Percentiles rank a stretch among this genome's conserved stretches.
These are phyloP conservation scores for Penicillium simplicissimum DNA, from an alignment of 495 filamentous ascomycete genomes.

Conservation along the genomic window DNA sequence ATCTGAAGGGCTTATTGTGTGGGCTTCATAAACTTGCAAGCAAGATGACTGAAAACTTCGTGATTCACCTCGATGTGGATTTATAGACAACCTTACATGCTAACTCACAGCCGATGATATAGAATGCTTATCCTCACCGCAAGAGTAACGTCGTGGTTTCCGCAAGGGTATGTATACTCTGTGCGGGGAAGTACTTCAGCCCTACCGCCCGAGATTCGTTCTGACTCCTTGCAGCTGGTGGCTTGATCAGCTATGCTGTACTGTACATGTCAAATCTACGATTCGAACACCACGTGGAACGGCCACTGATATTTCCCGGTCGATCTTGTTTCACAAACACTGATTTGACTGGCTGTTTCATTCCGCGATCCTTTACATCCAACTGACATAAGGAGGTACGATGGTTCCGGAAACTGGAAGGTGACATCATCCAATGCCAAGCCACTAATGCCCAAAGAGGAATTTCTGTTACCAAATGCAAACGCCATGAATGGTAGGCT, in stretches of 20 bases:
- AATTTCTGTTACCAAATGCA: conserved; percentile 47
- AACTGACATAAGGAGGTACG: background rate
- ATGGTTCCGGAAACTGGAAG: conserved; percentile 1
- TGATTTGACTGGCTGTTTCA: background rate
- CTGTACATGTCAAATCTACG: background rate
- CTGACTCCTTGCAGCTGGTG: background rate
- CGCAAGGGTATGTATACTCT: background rate
- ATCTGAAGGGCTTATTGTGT: no score
- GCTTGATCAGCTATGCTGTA: background rate
- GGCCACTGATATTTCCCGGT: background rate
- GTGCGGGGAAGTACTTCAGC: background rate
- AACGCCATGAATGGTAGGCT: conserved; percentile 38
- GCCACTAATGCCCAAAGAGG: conserved; percentile 30
- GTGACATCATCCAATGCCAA: conserved; percentile 23
- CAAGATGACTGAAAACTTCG: no score
- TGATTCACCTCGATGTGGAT: no score
- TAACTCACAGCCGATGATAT: no score
- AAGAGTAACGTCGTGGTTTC: background rate
- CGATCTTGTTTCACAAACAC: background rate
- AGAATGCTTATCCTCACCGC: no score
- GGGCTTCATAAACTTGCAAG: no score
- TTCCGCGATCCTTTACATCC: background rate
- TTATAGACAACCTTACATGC: no score
- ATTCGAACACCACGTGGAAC: background rate
- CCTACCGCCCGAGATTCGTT: background rate